phyloP scores from a whole-genome alignment of 208 protist species.

The Acanthamoeba royreba region DNA sequence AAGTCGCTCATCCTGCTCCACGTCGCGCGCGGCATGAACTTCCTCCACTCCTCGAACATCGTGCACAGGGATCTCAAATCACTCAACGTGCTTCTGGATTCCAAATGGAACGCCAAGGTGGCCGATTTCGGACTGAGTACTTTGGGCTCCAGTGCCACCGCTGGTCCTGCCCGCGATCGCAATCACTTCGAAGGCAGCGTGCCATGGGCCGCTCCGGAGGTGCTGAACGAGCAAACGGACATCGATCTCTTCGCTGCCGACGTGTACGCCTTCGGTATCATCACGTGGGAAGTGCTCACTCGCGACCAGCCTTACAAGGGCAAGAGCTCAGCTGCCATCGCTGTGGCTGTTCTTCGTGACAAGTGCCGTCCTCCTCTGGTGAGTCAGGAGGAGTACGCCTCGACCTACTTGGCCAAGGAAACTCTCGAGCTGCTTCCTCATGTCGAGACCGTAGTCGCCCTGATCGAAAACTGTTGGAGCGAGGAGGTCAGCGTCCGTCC shows the following conservation, averaged over 20 bases:
- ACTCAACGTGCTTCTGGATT: neutral
- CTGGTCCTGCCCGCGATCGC: neutral
- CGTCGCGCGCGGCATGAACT: neutral
- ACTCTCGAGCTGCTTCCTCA: neutral
- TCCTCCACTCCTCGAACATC: neutral
- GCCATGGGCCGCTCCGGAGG: constrained; percentile 1
- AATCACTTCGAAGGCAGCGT: neutral
- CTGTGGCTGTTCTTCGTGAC: neutral
- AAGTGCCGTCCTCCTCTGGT: neutral
- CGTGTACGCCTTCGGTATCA: neutral
- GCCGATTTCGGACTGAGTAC: neutral
- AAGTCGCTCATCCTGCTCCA: neutral
- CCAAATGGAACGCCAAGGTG: neutral
- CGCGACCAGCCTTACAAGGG: neutral
- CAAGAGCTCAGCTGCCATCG: neutral
- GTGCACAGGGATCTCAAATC: neutral
- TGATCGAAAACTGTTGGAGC: neutral
- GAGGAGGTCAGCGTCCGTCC: neutral
- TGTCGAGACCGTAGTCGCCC: neutral
- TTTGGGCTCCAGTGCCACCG: neutral
- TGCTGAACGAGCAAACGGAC: neutral
- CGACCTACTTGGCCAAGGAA: neutral
- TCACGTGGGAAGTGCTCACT: constrained; percentile 16
- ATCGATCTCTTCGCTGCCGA: neutral
- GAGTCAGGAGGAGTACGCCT: neutral